Evolutionary conservation across 2,329 filamentous ascomycete species (phyloP), one percentile per base, ranked within the genome.

Genomic region (Colletotrichum aenigma): DNA sequence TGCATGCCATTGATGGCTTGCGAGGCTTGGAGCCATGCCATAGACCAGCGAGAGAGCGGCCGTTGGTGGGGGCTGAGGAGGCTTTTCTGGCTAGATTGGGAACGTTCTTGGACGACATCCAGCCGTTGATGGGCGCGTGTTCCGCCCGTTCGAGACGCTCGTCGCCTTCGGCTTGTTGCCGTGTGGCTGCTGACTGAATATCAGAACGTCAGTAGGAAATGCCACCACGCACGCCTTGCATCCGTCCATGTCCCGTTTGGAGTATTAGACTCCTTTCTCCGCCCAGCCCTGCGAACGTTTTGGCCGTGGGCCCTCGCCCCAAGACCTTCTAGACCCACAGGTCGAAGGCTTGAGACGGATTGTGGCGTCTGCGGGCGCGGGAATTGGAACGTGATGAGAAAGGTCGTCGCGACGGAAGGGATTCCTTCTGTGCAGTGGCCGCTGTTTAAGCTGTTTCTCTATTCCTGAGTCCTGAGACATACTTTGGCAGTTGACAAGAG

Each of bases 131-230:
- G n/a, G 28, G 43, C n/a, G 56, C 32, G 30, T 18, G 34, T 48
- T 24, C 24, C n/a, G 58, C 60, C 52, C 12, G 18, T 26, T 28
- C 32, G 24, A n/a, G 16, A 12, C 21, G 12, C 43, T 38, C 60
- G 26, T 38, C 56, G 58, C 43, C 66, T 72, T 75, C 72, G 73
- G 73, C 56, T 58, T 24, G 56, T 36, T 72, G 73, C 69, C 56
- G 73, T 55, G 73, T 75, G 69, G 73, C 73, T 75, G 69, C 73
- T 64, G 73, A 75, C 56, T 72, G 72, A 75, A 28, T 72, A 75
- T 75, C 64, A 70, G 64, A 62, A 75, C 70, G 26, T 68, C 18
- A 68, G 70, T 48, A 18, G 55, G 8, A 38, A 48, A 68, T 67
- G 73, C 62, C 43, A 72, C 34, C 64, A 38, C 67, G 15, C 34